Evolutionary conservation across 1,139 yeast species (phyloP).

Genomic region (Torulaspora pretoriensis): DNA sequence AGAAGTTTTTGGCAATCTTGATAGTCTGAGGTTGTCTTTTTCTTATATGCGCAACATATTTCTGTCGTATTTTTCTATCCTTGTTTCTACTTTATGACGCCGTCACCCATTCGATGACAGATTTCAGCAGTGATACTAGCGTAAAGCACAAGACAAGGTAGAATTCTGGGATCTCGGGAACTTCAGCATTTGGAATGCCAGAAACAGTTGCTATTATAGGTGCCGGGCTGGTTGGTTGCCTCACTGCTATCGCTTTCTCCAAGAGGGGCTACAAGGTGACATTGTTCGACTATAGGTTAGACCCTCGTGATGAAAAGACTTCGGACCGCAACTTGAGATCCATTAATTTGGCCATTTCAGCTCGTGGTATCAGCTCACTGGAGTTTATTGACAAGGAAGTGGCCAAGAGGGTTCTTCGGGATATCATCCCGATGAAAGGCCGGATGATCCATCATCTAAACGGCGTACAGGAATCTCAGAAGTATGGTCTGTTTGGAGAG

Average conservation of each 20-base stretch:
- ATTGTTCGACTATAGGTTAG: slow-evolving; percentile 59
- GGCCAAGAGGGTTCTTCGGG: slow-evolving; percentile 52
- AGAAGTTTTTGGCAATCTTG: too few species aligned
- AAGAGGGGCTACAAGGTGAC: slow-evolving; percentile 70
- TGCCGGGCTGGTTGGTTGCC: slow-evolving; percentile 87
- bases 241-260: slow-evolving; percentile 77
- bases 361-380: slow-evolving; percentile 73
- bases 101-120: neutral
- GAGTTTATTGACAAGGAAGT: slow-evolving; percentile 55
- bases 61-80: neutral
- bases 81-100: neutral
- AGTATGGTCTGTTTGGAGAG: slow-evolving; percentile 82
- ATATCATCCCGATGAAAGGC: slow-evolving; percentile 80
- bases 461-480: slow-evolving; percentile 65
- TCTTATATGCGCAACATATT: neutral
- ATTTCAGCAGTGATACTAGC: too few species aligned
- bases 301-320: slow-evolving; percentile 35
- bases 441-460: slow-evolving; percentile 76
- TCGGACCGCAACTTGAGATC: slow-evolving; percentile 51
- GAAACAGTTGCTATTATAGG: slow-evolving; percentile 55
- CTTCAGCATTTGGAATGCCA: neutral
- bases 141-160: too few species aligned
- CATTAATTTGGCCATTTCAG: slow-evolving; percentile 82
- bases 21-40: too few species aligned
- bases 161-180: too few species aligned